Evolutionary conservation across 306 rosid species (phyloP), one percentile per base, ranked within the genome.

Genomic region (Fragaria iinumae): DNA sequence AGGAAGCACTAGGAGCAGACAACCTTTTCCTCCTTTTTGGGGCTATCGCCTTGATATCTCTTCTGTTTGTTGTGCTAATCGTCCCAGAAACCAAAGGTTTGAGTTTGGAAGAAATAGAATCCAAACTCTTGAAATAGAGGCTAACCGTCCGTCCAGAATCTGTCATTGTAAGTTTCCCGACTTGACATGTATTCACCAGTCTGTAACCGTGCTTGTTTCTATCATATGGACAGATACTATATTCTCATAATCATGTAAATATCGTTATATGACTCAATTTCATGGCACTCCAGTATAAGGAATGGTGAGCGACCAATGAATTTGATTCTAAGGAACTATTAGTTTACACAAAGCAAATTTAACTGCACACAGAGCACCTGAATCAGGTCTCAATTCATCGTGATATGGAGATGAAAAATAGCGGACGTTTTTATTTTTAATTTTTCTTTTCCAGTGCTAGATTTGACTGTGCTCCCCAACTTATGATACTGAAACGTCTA

Each of bases 51-150:
- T 69, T 92, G 85, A 18, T 88, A 56, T 79, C 97, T 47, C 97
- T 95, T 81, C 69, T 90, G 82, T 95, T 95, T 74, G 80, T 89
- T 29, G 50, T 86, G 48, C 81, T 80, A 72, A 44, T 77, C 72
- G 96, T 95, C 52, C 99, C 97, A 0, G 99, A 95, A 89, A 95
- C 99, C 84, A 90, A 95, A 85, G 99, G 99, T 70, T 82, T 95
- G 88, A 95, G 93, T 82, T 80, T 92, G 86, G 99, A 95, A 82
- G 99, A 95, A 4, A 92, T 95, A 72, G 96, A 95, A 81, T 84
- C 97, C 85, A 89, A 90, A 83, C 80, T 95, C 90, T 88, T 83
- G 87, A 88, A 95, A 80, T 92, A 86, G 91, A 50, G 45, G 36
- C 53, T 5, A 39, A 36, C 11, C 63, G 43, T 39, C 48, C 5